Conservation (phyloP, 2,329 filamentous ascomycete species). For the Arthrobotrys conoides region DNA sequence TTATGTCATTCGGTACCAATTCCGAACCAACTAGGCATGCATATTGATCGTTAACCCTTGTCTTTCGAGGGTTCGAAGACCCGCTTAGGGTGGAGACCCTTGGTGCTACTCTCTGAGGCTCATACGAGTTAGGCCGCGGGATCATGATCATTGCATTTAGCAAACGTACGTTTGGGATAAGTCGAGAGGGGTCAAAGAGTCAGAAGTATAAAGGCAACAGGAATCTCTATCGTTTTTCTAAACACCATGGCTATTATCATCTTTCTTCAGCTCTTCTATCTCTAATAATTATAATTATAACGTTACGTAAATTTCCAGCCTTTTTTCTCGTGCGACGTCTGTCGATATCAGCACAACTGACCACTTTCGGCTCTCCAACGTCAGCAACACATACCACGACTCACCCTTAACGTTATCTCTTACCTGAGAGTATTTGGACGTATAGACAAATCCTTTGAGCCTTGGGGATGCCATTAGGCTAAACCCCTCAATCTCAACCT, state of each 20-base stretch:
- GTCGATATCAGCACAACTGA: not conserved
- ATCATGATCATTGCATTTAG: not conserved
- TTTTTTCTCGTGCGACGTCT: not conserved
- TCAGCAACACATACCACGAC: conserved; percentile 15
- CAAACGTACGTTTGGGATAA: not conserved
- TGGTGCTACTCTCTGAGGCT: conserved; percentile 7
- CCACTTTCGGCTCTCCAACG: conserved; percentile 7
- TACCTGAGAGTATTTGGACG: too few relatives aligned
- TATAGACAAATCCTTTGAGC: too few relatives aligned
- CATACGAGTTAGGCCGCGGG: conserved; percentile 2
- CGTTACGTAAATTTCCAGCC: not conserved
- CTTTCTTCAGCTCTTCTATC: not conserved
- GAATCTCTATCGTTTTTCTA: not conserved
- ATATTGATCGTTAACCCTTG: not conserved
- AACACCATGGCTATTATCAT: too few relatives aligned
- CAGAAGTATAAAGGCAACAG: conserved; percentile 8
- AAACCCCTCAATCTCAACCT: too few relatives aligned
- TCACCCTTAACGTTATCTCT: too few relatives aligned
- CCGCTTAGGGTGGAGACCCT: conserved; percentile 7
- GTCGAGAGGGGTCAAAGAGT: not conserved
- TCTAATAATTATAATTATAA: too few relatives aligned
- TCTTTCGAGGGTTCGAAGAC: conserved; percentile 5
- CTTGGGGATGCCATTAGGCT: too few relatives aligned
- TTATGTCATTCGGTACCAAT: conserved; percentile 20
- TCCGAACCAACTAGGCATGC: conserved; percentile 10